These are phyloP conservation scores for Perkinsus olseni DNA, from an alignment of 169 alveolate species.

Conservation along the genomic window DNA sequence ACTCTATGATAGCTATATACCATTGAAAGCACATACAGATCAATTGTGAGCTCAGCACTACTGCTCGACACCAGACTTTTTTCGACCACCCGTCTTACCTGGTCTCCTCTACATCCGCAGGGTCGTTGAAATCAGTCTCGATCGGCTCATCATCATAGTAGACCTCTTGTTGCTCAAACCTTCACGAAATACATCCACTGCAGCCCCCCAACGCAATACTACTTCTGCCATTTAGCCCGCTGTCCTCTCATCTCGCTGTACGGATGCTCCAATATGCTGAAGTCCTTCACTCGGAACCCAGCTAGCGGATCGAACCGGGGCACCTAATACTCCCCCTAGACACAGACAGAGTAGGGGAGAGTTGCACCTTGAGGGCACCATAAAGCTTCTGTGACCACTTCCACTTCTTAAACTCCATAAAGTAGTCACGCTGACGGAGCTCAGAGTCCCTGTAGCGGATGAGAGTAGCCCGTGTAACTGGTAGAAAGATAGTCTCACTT, in stretches of 20 bases:
- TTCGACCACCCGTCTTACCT: too few species aligned
- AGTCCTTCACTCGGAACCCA: background rate
- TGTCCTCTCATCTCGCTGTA: background rate
- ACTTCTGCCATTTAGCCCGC: background rate
- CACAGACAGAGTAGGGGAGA: background rate
- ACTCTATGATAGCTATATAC: too few species aligned
- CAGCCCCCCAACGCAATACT: too few species aligned
- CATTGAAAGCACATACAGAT: too few species aligned
- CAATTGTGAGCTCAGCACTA: background rate
- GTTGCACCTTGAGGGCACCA: conserved; percentile 51
- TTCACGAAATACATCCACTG: background rate
- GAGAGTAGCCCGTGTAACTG: conserved; percentile 35
- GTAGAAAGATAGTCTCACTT: conserved; percentile 17
- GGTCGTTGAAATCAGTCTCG: background rate
- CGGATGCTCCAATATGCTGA: background rate
- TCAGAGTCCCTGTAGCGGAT: conserved; percentile 26
- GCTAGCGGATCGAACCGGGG: background rate
- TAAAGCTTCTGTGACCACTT: conserved; percentile 60
- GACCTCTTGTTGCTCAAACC: background rate
- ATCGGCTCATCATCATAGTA: background rate
- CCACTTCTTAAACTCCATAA: conserved; percentile 46
- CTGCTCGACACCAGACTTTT: too few species aligned
- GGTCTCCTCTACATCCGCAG: background rate
- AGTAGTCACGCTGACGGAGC: background rate
- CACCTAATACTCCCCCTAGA: background rate